These are phyloP conservation scores for Flaveria robusta DNA, from an alignment of 129 eudicot species.

Conservation along the genomic window DNA sequence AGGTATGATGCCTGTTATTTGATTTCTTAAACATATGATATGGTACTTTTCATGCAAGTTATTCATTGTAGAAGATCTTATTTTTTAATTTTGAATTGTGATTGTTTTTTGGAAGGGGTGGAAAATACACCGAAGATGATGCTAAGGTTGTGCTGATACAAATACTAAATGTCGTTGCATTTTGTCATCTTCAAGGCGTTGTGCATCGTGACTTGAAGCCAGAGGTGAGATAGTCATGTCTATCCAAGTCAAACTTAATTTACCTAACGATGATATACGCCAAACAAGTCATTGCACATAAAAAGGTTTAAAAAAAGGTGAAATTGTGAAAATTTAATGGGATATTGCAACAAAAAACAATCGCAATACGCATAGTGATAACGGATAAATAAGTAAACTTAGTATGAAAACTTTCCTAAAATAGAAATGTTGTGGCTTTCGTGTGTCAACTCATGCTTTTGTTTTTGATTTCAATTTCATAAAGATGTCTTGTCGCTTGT, in stretches of 20 bases:
- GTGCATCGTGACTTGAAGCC: conserved; percentile 98
- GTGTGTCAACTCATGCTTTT: not conserved
- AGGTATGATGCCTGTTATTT: conserved; percentile 48
- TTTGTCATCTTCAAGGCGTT: conserved; percentile 97
- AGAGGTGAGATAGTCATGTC: conserved; percentile 57
- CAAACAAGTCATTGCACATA: not conserved
- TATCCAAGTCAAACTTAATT: not conserved
- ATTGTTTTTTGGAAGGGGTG: conserved; percentile 64
- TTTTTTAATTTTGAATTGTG: not conserved
- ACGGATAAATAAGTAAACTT: not conserved
- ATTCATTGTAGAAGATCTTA: not conserved
- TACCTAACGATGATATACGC: not conserved
- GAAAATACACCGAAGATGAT: conserved; percentile 90
- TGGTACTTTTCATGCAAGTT: not conserved
- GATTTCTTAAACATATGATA: conserved; percentile 2
- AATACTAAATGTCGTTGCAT: conserved; percentile 81
- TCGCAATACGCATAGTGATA: not conserved
- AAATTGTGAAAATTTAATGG: not conserved
- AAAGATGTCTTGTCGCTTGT: conserved; percentile 1
- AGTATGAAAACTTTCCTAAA: conserved; percentile 3
- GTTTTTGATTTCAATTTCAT: not conserved
- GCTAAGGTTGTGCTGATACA: conserved; percentile 84
- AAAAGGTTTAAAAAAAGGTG: too few relatives aligned
- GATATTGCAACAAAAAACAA: conserved; percentile 1
- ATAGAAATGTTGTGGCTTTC: not conserved